phyloP scores from a whole-genome alignment of 805 yeast species.

The Barnettozyma sp. region DNA sequence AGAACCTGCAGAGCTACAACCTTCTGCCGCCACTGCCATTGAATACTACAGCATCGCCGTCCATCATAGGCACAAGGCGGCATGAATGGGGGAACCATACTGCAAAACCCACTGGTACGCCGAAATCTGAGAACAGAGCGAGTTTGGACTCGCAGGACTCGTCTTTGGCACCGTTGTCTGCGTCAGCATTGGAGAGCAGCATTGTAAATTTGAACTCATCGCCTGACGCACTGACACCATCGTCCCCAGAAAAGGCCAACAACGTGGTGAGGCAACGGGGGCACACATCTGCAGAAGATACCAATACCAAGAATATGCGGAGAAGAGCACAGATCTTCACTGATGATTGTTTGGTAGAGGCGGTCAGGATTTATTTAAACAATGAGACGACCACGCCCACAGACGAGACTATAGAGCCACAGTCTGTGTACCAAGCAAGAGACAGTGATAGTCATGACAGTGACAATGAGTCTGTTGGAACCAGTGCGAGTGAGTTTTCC shows the following conservation, averaged over 20 bases:
- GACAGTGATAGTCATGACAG: not conserved
- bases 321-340: constrained; percentile 24
- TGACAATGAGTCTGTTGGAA: not conserved
- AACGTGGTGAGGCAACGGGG: not conserved
- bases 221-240: not conserved
- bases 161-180: no score
- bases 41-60: constrained; percentile 22
- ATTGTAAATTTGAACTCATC: no score
- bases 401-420: no score
- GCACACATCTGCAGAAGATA: not conserved
- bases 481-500: constrained; percentile 35
- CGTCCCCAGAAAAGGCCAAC: constrained; percentile 1
- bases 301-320: constrained; percentile 16
- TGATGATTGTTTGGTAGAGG: constrained; percentile 11
- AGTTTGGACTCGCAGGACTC: constrained; percentile 6
- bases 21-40: constrained; percentile 14
- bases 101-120: constrained; percentile 3
- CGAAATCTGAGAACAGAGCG: constrained; percentile 2
- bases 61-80: constrained; percentile 41
- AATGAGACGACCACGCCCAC: not conserved
- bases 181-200: no score
- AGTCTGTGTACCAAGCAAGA: no score
- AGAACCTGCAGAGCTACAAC: constrained; percentile 14
- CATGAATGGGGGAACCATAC: constrained; percentile 40
- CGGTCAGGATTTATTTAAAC: constrained; percentile 7